Evolutionary conservation across 768 basidiomycete genomes (phyloP), one percentile per base, ranked within the genome.

Genomic region (Symmetrospora coprosmae): DNA sequence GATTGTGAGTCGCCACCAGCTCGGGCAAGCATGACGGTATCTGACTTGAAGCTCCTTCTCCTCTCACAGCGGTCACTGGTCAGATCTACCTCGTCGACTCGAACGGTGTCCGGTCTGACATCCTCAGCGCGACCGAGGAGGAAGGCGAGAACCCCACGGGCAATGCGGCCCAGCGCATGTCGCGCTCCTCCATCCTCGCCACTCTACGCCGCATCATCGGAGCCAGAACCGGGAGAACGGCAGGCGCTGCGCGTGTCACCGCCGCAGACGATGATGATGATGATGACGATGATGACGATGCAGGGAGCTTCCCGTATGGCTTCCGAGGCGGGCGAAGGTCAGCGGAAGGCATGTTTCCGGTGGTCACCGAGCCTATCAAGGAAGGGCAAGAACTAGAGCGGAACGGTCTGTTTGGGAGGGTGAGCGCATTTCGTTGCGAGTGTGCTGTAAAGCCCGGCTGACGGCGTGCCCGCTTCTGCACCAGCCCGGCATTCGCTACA

Each of bases 391-490:
- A 79, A 39, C 75, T 92, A 13, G 76, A 87, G 9, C 78, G 78
- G 65, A 77, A 81, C 65, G 88, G 88, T 45, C 85, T 89, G 52
- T 92, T 89, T 71, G 87, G 87, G 17, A 73, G 79, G 60, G 75
- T 86, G 33, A 74, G 75, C 19, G 33, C 53, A 19, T 64, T 61
- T 51, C 33, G 64, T 2, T 68, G 72, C 28, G 67, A 62, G 49
- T 60, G 60, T 2, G 73, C 72, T 63, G 77, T 75, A 61, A 83
- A 86, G 68, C 80, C 82, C 45, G 69, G 81, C 30, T 69, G 74
- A 6, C 75, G 75, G 66, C 85, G 85, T 70, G 50, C 79, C 72
- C 6, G 50, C 48, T 39, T 23, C 45, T 33, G 34, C n/a, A 37
- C 17, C 28, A 40, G 33, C 11, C 53, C 30, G n/a, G n/a, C 13